Evolutionary conservation across 1,139 yeast species (phyloP), one percentile per base, ranked within the genome.

Genomic region (Suzukiozyma palmioleophila): DNA sequence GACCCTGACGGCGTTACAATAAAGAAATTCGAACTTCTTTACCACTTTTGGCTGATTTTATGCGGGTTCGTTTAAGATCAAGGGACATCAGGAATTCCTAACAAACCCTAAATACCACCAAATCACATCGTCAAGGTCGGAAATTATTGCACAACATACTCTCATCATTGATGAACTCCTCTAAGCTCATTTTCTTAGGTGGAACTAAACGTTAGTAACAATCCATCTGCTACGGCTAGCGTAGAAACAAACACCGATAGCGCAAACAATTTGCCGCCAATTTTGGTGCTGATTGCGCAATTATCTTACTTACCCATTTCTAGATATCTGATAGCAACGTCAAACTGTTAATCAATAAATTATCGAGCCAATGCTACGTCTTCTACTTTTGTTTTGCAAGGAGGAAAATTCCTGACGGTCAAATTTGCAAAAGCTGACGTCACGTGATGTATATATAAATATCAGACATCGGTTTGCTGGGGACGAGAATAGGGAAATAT

Each of bases 101-200:
- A 18, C 22, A 18, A 5, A 4, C 7, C 22, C 4, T 4, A 7
- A 4, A 18, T 4, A 18, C 7, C 22, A 7, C 22, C 22, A 18
- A 18, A 18, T 18, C 22, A 18, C 7, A 7, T 7, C 7, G 22
- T 18, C 22, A 18, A 18, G 22, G 22, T 7, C 22, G 7, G 7
- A 7, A 4, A 7, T 7, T 5, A 7, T 18, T 5, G 22, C 4
- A 8, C 14, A 29, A 74, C 80, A 45, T 66, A 75, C 81, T 59
- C 50, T 71, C 70, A 54, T 75, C 78, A 47, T 66, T 60, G 56
- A 72, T 62, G 60, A 76, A 75, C 61, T 75, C 81, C 51, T 71
- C 71, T 40, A 73, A 63, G 40, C 77, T 65, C 71, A 75, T 71
- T 58, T 75, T 75, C 59, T 73, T 75, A 24, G 66, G 66, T 40